These are phyloP conservation scores for Lactarius sanguifluus DNA, from an alignment of 768 basidiomycete species.

Conservation along the genomic window DNA sequence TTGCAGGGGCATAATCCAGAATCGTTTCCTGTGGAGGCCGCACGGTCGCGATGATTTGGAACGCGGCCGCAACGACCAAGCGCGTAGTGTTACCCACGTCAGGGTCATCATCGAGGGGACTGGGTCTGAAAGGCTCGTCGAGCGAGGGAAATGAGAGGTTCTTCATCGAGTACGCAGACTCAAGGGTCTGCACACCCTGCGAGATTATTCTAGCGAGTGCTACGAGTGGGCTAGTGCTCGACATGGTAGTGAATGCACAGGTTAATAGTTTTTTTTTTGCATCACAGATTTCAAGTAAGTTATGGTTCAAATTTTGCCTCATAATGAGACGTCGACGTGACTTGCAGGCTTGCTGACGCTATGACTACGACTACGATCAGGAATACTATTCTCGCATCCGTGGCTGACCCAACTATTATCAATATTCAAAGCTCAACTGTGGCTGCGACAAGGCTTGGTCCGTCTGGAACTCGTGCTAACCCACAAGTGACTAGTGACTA, in stretches of 20 bases:
- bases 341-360: neutral
- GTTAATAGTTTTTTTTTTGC: neutral
- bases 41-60: conserved; percentile 17
- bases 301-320: neutral
- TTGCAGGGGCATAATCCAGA: conserved; percentile 6
- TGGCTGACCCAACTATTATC: no score
- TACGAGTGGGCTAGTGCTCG: neutral
- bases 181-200: conserved; percentile 9
- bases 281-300: no score
- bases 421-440: no score
- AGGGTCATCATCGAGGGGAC: conserved; percentile 6
- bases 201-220: conserved; percentile 10
- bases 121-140: conserved; percentile 13
- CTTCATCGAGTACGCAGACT: conserved; percentile 12
- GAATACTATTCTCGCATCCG: no score
- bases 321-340: neutral
- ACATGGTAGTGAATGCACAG: neutral
- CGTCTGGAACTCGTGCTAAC: no score
- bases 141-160: conserved; percentile 16
- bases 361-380: neutral
- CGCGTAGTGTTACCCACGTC: neutral
- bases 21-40: conserved; percentile 12
- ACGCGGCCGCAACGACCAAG: conserved; percentile 14
- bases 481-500: no score
- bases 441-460: no score